phyloP scores from a whole-genome alignment of 345 rosid genomes.

The Salix exigua region DNA sequence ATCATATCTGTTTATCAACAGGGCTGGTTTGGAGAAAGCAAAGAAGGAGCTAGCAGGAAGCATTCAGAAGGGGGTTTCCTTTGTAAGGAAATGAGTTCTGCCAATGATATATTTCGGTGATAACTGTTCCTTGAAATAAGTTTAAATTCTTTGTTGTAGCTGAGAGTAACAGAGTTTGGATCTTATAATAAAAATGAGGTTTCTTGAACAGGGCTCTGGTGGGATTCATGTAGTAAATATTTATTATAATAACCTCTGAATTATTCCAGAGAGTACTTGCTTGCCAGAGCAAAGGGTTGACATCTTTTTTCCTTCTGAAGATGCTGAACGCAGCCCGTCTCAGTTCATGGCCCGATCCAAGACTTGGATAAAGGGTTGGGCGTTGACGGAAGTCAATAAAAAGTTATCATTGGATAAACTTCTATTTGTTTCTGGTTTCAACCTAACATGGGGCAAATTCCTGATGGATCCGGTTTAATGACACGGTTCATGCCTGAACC shows the following conservation, averaged over 20 bases:
- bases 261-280: too few relatives aligned
- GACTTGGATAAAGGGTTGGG: too few relatives aligned
- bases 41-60: slow-evolving; percentile 77
- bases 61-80: slow-evolving; percentile 75
- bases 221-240: slow-evolving; percentile 11
- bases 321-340: too few relatives aligned
- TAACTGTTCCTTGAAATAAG: slow-evolving; percentile 10
- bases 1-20: neutral
- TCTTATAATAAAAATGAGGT: neutral
- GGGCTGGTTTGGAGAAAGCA: slow-evolving; percentile 79
- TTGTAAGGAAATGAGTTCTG: slow-evolving; percentile 43
- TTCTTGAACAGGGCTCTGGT: neutral
- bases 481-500: neutral
- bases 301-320: too few relatives aligned
- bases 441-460: too few relatives aligned
- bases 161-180: neutral
- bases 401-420: too few relatives aligned
- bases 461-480: too few relatives aligned
- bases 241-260: neutral
- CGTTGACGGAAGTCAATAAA: too few relatives aligned
- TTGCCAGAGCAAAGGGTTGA: too few relatives aligned
- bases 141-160: neutral
- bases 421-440: too few relatives aligned
- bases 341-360: too few relatives aligned
- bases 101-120: neutral